Evolutionary conservation across 75 land plant species (phyloP), one percentile per base, ranked within the genome.

Genomic region (Ceratopteris richardii): DNA sequence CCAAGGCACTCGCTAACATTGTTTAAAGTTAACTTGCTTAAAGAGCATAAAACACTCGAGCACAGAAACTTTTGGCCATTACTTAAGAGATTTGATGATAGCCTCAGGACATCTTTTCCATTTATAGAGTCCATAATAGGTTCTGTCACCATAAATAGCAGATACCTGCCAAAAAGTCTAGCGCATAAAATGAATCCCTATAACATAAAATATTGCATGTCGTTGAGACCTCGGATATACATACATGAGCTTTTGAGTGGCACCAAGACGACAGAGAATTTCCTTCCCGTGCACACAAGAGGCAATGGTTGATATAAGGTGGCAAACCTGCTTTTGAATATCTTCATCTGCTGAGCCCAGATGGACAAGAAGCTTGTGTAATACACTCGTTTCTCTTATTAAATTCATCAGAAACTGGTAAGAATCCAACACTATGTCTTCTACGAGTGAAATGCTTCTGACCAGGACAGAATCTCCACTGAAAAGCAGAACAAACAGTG

Each of bases 181-280:
- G 23, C n/a, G 3, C 37, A 36, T 16, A 18, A 13, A 10, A 33
- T 2, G 1, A 30, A n/a, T 31, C 14, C 1, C 12, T 57, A 17
- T 2, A 1, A 57, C 9, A 30, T 5, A 31, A 12, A 11, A 4
- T 22, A 36, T 3, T 16, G n/a, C 2, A 51, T 19, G 23, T 2
- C 10, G 13, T 43, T 60, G 5, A 16, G 41, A 60, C 29, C 10
- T 17, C n/a, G n/a, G n/a, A 16, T 23, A 23, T 9, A 42, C 62
- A 22, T 44, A 60, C 62, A 60, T 17, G 12, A 60, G 42, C 23
- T 44, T 42, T 20, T 60, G 24, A n/a, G 43, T 11, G 5, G 48
- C 50, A 11, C 28, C 28, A 2, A 41, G 25, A 19, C 43, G 52
- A 42, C 48, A 26, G 2, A 60, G 29, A 1, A 51, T 51, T 23